A percentile compares a stretch with the other conserved stretches of the same genome.
Conservation (phyloP, 352 stramenopile genomes). For the Globisporangium recalcitrans region DNA sequence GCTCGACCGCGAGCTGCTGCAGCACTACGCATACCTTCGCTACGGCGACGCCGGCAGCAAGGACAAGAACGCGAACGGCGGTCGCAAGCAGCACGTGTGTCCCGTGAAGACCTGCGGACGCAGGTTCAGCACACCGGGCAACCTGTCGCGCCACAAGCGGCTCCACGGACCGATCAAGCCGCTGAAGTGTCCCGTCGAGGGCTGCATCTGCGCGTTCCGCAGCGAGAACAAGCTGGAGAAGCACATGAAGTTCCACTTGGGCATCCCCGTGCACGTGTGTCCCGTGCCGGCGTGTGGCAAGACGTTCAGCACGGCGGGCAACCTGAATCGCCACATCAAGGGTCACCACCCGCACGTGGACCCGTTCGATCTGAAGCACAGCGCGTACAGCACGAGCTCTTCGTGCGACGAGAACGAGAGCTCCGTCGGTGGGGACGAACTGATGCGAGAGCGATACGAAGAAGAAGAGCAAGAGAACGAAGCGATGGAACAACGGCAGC, state of each 20-base stretch:
- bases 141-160: slow-evolving; percentile 56
- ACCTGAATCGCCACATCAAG: slow-evolving; percentile 60
- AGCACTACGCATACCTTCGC: slow-evolving; percentile 18
- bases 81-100: slow-evolving; percentile 39
- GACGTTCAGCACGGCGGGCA: slow-evolving; percentile 56
- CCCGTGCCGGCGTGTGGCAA: slow-evolving; percentile 37
- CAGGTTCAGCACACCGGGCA: slow-evolving; percentile 52
- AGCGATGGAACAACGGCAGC: neutral
- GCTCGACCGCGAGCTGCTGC: slow-evolving; percentile 16
- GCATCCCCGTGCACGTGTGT: slow-evolving; percentile 42
- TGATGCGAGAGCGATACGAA: slow-evolving; percentile 9
- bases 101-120: slow-evolving; percentile 41
- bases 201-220: slow-evolving; percentile 47
- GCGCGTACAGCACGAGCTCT: slow-evolving; percentile 8
- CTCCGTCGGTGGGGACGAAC: slow-evolving; percentile 23
- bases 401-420: slow-evolving; percentile 26
- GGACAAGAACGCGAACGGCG: slow-evolving; percentile 2
- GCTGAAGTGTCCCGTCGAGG: slow-evolving; percentile 37
- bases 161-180: slow-evolving; percentile 48
- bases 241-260: slow-evolving; percentile 63
- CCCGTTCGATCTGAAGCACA: slow-evolving; percentile 9
- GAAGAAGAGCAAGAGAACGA: slow-evolving; percentile 1
- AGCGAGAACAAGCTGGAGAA: slow-evolving; percentile 58
- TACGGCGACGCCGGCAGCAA: slow-evolving; percentile 8
- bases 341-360: slow-evolving; percentile 38